Conservation (phyloP, 176 grass and related monocot genomes). For the Carex littledalei region DNA sequence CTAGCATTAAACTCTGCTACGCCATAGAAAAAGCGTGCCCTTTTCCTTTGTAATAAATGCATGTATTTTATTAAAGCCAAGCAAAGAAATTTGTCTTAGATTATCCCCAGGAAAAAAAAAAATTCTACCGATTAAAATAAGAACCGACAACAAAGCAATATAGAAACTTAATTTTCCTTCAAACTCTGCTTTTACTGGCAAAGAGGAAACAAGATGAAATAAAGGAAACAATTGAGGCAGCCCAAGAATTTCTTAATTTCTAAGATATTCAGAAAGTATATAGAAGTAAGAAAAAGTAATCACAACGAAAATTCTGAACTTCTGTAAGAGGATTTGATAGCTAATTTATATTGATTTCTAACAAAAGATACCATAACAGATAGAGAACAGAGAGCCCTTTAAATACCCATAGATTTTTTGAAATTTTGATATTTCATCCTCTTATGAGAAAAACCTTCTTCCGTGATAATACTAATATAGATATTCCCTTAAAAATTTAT, state of each 20-base stretch:
- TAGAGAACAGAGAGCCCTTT: not conserved
- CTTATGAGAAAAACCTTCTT: not conserved
- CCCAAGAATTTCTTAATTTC: not conserved
- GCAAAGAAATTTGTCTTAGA: constrained; percentile 1
- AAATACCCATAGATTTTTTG: not conserved
- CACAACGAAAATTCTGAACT: not conserved
- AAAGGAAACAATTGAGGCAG: not conserved
- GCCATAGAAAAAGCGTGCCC: constrained; percentile 1
- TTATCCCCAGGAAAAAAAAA: not conserved
- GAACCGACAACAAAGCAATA: not conserved
- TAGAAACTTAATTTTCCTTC: constrained; percentile 11
- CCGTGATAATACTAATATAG: not conserved
- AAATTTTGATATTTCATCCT: not conserved
- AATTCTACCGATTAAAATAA: constrained; percentile 5
- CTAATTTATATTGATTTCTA: not conserved
- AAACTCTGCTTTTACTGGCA: constrained; percentile 23
- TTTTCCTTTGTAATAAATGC: constrained; percentile 21
- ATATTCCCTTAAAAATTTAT: not conserved
- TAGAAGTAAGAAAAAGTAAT: not conserved
- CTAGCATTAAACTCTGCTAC: constrained; percentile 22
- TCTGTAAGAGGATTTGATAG: not conserved
- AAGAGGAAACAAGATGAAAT: not conserved
- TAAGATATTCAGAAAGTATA: not conserved
- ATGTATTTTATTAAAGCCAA: constrained; percentile 19
- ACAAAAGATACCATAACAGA: not conserved